Evolutionary conservation across 2,329 filamentous ascomycete species (phyloP).

Genomic region (Fusarium mexicanum): DNA sequence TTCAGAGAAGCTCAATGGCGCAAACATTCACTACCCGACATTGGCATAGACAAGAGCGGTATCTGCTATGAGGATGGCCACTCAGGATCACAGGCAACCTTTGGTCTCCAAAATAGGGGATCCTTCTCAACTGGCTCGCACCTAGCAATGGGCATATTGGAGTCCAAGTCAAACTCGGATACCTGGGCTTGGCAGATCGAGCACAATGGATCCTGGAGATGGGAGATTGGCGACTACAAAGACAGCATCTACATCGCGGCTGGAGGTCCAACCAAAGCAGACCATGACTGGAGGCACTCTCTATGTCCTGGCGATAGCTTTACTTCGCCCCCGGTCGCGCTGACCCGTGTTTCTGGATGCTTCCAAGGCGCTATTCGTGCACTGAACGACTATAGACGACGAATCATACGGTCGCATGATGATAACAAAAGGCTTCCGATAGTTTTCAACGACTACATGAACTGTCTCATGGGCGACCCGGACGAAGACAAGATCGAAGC

Average conservation of each 20-base stretch:
- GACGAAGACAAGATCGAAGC: constrained; percentile 47
- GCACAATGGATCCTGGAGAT: constrained; percentile 49
- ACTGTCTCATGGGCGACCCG: constrained; percentile 51
- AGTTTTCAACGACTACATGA: constrained; percentile 54
- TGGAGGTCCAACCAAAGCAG: constrained; percentile 39
- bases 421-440: constrained; percentile 45
- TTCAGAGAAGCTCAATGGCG: background rate
- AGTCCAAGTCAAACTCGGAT: constrained; percentile 38
- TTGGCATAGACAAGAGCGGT: background rate
- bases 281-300: constrained; percentile 44
- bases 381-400: constrained; percentile 45
- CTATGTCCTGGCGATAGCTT: constrained; percentile 41
- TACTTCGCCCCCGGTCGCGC: constrained; percentile 37
- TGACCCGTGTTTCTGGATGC: constrained; percentile 38
- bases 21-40: background rate
- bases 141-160: constrained; percentile 43
- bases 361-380: constrained; percentile 39
- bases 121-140: constrained; percentile 44
- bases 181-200: constrained; percentile 50
- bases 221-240: constrained; percentile 49
- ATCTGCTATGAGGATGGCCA: background rate
- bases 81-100: background rate
- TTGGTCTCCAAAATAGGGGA: constrained; percentile 39
- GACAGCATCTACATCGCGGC: constrained; percentile 46
- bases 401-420: constrained; percentile 42